Evolutionary conservation across 768 basidiomycete species (phyloP), one percentile per base, ranked within the genome.

Genomic region (Phlebiopsis flavidoalba): DNA sequence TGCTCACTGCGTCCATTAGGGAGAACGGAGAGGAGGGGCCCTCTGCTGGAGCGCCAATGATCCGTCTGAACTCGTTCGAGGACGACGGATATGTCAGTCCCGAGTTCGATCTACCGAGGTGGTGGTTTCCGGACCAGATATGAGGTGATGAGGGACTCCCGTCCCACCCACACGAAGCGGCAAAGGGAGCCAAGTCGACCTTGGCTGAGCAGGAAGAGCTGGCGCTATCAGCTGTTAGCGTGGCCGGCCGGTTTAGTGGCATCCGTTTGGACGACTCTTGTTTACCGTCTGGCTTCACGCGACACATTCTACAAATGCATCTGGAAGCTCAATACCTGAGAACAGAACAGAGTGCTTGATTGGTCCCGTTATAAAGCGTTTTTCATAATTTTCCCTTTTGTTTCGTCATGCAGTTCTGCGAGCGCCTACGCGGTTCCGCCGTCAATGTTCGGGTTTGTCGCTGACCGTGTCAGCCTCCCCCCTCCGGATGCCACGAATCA

Each of bases 11-110:
- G 24, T 46, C 65, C 63, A 52, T n/a, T n/a, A n/a, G n/a, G 68
- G 75, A 66, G 36, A n/a, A 53, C 31, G 54, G 37, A 11, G 54
- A 55, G 21, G 21, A 37, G 12, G 54, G n/a, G 2, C 15, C 43
- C 21, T 14, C 21, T 19, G 37, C 54, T 2, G 48, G 24, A 43
- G 17, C 17, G 10, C 62, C 69, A 15, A 75, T 71, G 5, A 66
- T 80, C 40, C n/a, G n/a, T n/a, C n/a, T n/a, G n/a, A 74, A 77
- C 17, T 74, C 75, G 19, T 68, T 73, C 22, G 77, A 69, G 2
- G 83, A 82, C 61, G 86, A 88, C 65, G 88, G 88, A 0, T 88
- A 89, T 70, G 80, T 85, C 10, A 87, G 86, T 0, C 91, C 89
- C 1, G 82, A 84, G 43, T 89, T 92, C 65, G 83, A 86, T 63